A percentile compares a stretch with the other conserved stretches of the same genome.
Evolutionary conservation across 164 flowering plant genomes (phyloP).

Genomic region (Tetracentron sinense): DNA sequence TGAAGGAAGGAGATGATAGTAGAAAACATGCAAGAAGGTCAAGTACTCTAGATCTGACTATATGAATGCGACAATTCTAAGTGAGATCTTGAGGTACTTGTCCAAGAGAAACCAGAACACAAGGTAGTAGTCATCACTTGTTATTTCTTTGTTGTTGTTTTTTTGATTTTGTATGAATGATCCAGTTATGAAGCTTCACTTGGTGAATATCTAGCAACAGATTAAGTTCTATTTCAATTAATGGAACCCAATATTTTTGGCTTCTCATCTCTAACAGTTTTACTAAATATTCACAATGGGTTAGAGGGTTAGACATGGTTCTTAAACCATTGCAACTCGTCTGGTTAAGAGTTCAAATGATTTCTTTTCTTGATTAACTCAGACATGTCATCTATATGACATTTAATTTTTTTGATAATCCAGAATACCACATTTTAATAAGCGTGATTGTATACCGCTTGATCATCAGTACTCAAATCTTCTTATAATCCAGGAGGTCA

Average conservation of each 20-base stretch:
- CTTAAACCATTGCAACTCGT: too few species aligned
- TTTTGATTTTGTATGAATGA: constrained; percentile 9
- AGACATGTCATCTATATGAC: too few species aligned
- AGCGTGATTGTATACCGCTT: too few species aligned
- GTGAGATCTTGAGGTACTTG: constrained; percentile 85
- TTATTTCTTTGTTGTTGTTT: constrained; percentile 10
- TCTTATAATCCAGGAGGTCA: too few species aligned
- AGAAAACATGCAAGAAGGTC: constrained; percentile 28
- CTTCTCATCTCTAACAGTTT: too few species aligned
- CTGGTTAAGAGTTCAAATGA: too few species aligned
- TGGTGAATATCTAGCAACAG: background rate
- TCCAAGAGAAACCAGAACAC: constrained; percentile 14
- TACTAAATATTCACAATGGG: too few species aligned
- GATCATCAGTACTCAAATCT: too few species aligned
- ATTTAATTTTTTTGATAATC: too few species aligned
- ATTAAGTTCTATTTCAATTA: background rate
- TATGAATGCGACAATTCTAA: constrained; percentile 64
- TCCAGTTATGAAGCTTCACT: background rate
- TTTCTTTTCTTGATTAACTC: too few species aligned
- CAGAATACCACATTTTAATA: too few species aligned
- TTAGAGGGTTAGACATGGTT: too few species aligned
- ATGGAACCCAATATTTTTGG: background rate
- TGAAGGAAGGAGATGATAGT: constrained; percentile 24
- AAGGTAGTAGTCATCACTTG: constrained; percentile 22
- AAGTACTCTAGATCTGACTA: constrained; percentile 91